Base-by-base conservation (phyloP, 2,329 filamentous ascomycete species). In the Biscogniauxia marginata region DNA sequence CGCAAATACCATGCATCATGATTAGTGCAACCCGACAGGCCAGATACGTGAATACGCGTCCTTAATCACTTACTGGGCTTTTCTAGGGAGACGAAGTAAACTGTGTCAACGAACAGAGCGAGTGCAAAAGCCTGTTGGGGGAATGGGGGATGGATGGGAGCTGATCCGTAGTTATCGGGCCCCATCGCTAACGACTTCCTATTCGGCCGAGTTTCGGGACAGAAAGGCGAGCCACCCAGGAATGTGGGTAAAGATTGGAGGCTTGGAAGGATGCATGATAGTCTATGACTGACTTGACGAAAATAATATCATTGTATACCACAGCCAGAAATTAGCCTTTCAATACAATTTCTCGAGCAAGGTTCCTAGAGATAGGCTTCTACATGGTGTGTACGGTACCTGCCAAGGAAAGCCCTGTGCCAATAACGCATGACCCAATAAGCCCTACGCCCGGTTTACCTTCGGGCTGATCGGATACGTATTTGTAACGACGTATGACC, bases 81-180 rank as follows among this genome's bases (percentile, higher is more conserved):
- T 16, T 49, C 16, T 13, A 74, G 71, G 7, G 61, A 67, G 64
- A 75, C 73, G 4, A 60, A 66, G 23, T 73, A 70, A 39, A 70
- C 63, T 7, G 74, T 73, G 13, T 57, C 67, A 50, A 71, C 71
- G 11, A 69, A 74, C 50, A 52, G 62, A 3, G 65, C 64, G 8
- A 74, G 71, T 50, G 71, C 72, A 2, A 75, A 72, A 4, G 69
- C 67, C 7, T 75, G 73, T 53, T 72, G 69, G 66, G 63, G 63
- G 18, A 65, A 68, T 20, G 73, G 73, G 4, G 73, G 73, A 3
- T 75, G 71, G 73, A 65, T 66, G 52, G 65, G 64, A 7, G 63
- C 59, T 23, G 30, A 39, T 39, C 30, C 30, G 30, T 39, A 39
- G 30, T 2, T n/a, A n/a, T 16, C 30, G 30, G 13, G n/a, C 2